Conservation (phyloP, 1,139 yeast genomes). For the Casaregolazyma suthepensis region DNA sequence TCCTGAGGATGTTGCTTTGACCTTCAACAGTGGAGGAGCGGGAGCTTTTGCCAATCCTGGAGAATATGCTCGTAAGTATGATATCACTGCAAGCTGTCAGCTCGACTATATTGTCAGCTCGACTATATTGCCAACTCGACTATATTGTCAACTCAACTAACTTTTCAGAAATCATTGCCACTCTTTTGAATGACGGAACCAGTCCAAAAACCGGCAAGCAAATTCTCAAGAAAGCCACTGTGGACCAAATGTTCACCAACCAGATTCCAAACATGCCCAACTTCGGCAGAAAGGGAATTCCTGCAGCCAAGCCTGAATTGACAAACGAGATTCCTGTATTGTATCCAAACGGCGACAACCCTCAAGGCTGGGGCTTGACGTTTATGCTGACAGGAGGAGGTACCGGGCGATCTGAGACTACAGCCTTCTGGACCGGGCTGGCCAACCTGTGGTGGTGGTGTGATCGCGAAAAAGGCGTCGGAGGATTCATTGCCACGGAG, state of each 20-base stretch:
- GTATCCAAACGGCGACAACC: conserved; percentile 19
- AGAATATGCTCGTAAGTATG: neutral
- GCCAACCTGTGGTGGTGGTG: neutral
- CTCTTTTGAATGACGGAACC: conserved; percentile 43
- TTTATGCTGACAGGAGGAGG: conserved; percentile 23
- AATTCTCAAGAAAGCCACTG: conserved; percentile 28
- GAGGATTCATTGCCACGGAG: neutral
- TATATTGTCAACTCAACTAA: too few species aligned
- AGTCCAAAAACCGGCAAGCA: conserved; percentile 27
- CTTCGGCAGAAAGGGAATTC: conserved; percentile 18
- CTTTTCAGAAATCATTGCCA: conserved; percentile 33
- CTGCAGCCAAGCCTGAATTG: conserved; percentile 15
- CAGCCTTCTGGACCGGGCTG: conserved; percentile 33
- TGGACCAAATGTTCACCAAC: conserved; percentile 21
- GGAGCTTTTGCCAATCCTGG: neutral
- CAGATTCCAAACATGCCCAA: conserved; percentile 22
- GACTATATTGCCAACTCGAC: too few species aligned
- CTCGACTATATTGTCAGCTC: neutral
- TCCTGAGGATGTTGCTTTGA: neutral
- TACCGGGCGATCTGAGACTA: conserved; percentile 40
- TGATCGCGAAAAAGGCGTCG: neutral
- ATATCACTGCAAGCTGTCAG: neutral
- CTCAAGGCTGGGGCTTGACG: conserved; percentile 25
- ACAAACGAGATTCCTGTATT: conserved; percentile 19
- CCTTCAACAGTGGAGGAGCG: neutral